phyloP scores from a whole-genome alignment of 805 yeast species.

The Candida hungchunana region DNA sequence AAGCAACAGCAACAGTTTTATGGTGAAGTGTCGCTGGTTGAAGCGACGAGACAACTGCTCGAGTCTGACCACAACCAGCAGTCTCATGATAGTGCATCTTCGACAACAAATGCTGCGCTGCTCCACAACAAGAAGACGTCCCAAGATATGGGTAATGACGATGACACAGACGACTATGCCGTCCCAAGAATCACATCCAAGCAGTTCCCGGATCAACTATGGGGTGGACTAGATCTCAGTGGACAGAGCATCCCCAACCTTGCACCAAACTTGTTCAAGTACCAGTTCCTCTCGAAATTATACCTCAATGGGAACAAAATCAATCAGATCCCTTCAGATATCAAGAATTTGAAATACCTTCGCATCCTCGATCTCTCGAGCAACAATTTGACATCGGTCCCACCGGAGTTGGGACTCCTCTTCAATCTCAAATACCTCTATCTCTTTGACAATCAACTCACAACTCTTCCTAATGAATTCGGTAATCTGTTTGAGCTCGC shows the following conservation, averaged over 20 bases:
- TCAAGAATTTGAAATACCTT: constrained; percentile 65
- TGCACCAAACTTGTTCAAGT: constrained; percentile 72
- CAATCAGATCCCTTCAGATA: constrained; percentile 58
- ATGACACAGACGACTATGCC: constrained; percentile 51
- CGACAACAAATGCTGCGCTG: constrained; percentile 21
- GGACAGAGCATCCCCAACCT: constrained; percentile 78
- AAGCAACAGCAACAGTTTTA: constrained; percentile 22
- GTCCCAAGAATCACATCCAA: constrained; percentile 56
- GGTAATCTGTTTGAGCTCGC: constrained; percentile 82
- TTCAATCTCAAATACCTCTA: constrained; percentile 77
- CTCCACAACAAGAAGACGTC: constrained; percentile 38
- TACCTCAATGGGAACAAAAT: constrained; percentile 85
- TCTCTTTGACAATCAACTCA: constrained; percentile 80
- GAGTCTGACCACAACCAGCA: constrained; percentile 23
- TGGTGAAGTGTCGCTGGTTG: constrained; percentile 28
- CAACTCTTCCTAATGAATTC: constrained; percentile 74
- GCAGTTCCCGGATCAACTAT: constrained; percentile 63
- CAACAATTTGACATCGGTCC: constrained; percentile 68
- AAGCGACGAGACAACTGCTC: constrained; percentile 35
- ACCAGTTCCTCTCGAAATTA: constrained; percentile 78
- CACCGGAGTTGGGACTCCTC: constrained; percentile 79
- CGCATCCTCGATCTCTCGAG: constrained; percentile 83
- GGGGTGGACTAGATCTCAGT: constrained; percentile 91
- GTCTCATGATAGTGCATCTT: constrained; percentile 6
- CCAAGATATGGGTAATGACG: constrained; percentile 32